Percentiles rank a stretch among this genome's conserved stretches.
phyloP scores from a whole-genome alignment of 768 basidiomycete species.

The Tubosaeta sp. region DNA sequence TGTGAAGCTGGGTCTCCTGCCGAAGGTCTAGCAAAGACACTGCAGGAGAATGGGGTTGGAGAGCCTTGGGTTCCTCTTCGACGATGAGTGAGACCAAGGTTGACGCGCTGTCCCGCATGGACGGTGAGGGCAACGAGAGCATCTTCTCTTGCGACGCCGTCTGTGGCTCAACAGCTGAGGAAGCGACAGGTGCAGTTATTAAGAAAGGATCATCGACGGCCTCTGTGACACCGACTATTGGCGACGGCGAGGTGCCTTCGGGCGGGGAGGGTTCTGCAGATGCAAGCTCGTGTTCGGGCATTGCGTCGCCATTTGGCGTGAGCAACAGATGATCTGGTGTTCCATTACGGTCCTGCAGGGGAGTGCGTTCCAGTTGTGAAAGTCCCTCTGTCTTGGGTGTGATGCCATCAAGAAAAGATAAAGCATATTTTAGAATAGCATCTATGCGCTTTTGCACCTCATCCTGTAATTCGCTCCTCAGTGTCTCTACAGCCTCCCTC shows the following conservation, averaged over 20 bases:
- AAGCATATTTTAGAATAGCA: slow-evolving; percentile 9
- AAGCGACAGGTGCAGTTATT: background rate
- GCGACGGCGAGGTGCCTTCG: slow-evolving; percentile 1
- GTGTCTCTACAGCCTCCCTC: slow-evolving; percentile 43
- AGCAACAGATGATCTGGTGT: background rate
- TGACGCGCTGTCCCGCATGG: slow-evolving; percentile 3
- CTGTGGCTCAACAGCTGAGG: background rate
- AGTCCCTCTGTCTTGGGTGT: background rate
- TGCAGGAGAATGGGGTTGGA: slow-evolving; percentile 10
- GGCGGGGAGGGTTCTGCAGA: background rate
- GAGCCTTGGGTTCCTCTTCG: slow-evolving; percentile 7
- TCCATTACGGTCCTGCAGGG: background rate
- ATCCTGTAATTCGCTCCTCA: slow-evolving; percentile 54
- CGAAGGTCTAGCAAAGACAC: slow-evolving; percentile 17
- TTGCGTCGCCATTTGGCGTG: background rate
- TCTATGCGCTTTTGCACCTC: slow-evolving; percentile 51
- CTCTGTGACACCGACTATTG: background rate
- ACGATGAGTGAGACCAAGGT: slow-evolving; percentile 9
- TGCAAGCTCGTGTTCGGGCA: background rate
- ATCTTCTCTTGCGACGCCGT: background rate
- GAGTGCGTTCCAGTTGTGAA: background rate
- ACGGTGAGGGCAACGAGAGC: background rate
- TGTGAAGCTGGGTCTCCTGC: background rate
- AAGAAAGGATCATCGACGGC: slow-evolving; percentile 12
- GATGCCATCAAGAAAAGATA: background rate